Evolutionary conservation across 768 basidiomycete species (phyloP).

Genomic region (Pisolithus marmoratus): DNA sequence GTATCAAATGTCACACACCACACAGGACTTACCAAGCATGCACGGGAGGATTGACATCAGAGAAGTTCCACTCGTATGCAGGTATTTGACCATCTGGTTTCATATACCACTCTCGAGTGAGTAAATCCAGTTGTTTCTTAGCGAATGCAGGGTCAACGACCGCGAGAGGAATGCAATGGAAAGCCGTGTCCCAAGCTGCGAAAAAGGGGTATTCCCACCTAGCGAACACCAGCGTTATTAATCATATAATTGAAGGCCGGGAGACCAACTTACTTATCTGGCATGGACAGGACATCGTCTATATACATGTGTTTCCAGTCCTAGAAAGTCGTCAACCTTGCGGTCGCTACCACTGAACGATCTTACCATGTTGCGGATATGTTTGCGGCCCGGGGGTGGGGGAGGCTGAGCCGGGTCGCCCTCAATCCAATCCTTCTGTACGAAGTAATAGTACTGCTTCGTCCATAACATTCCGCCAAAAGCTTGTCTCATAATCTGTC

Average conservation of each 20-base stretch:
- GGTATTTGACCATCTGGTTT: conserved; percentile 98
- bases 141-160: conserved; percentile 93
- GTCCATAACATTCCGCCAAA: conserved; percentile 98
- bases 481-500: conserved; percentile 95
- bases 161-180: conserved; percentile 97
- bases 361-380: conserved; percentile 73
- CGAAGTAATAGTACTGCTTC: conserved; percentile 95
- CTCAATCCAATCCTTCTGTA: conserved; percentile 94
- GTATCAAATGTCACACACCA: neutral
- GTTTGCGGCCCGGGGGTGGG: conserved; percentile 85
- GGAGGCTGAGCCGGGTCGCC: conserved; percentile 95
- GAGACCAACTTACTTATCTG: conserved; percentile 71
- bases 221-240: conserved; percentile 2
- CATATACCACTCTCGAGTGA: conserved; percentile 99
- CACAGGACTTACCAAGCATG: conserved; percentile 75
- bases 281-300: conserved; percentile 96
- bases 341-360: neutral
- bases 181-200: conserved; percentile 98
- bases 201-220: conserved; percentile 99
- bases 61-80: conserved; percentile 99
- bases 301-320: conserved; percentile 97
- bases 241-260: neutral
- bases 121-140: conserved; percentile 93
- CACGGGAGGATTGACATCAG: conserved; percentile 97
- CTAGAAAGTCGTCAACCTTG: conserved; percentile 30